A percentile compares a stretch with the other conserved stretches of the same genome.
Conservation (phyloP, 2,329 filamentous ascomycete species). For the Byssothecium circinans region DNA sequence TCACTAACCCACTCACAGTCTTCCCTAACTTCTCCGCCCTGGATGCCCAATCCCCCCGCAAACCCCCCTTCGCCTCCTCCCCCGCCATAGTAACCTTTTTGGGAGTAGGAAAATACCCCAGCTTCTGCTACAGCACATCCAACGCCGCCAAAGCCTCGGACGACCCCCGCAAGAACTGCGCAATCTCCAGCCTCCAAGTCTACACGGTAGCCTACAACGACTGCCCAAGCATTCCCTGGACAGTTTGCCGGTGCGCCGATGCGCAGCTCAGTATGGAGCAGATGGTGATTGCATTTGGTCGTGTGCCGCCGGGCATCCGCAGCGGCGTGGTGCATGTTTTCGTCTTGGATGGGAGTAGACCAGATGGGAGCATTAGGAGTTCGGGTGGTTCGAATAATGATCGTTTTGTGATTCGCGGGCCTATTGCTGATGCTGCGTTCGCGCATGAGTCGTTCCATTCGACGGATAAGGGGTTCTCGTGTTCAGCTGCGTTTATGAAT, state of each 20-base stretch:
- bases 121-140: conserved; percentile 14
- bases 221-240: conserved; percentile 12
- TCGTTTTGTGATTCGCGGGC: conserved; percentile 8
- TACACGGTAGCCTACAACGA: conserved; percentile 14
- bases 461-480: conserved; percentile 8
- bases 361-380: not conserved
- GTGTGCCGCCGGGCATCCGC: conserved; percentile 12
- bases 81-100: no score
- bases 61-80: no score
- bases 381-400: conserved; percentile 8
- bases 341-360: conserved; percentile 3
- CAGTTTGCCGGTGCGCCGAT: conserved; percentile 14
- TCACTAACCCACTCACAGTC: no score
- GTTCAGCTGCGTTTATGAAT: conserved; percentile 5
- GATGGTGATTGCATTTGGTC: conserved; percentile 10
- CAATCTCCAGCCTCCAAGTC: conserved; percentile 13
- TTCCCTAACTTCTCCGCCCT: no score
- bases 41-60: no score
- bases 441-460: conserved; percentile 11
- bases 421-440: conserved; percentile 6
- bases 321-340: conserved; percentile 15
- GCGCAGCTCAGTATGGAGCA: conserved; percentile 11
- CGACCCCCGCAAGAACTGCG: conserved; percentile 9
- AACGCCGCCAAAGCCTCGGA: conserved; percentile 4
- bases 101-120: no score